Base-by-base conservation (phyloP, 1,284 basidiomycete genomes). In the Malassezia cuniculi region DNA sequence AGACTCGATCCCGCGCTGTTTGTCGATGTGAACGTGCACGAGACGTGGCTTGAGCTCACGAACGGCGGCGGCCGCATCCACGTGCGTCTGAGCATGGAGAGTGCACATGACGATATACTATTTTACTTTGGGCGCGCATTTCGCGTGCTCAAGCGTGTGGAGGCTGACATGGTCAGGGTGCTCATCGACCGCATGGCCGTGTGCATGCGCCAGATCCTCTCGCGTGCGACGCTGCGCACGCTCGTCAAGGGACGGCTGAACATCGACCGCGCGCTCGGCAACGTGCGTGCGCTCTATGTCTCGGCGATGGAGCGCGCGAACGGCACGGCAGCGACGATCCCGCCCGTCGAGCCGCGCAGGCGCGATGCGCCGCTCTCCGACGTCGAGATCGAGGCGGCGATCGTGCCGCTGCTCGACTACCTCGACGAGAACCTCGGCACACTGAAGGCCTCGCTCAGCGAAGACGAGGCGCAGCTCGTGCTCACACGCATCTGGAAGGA, bases 141-240 rank as follows among this genome's bases (percentile, higher is more conserved):
- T 74, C 75, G 90, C 26, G 87, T 81, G 32, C 69, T 99, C 55
- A 95, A 97, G 70, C 75, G 90, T 17, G 82, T 86, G 0, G 89
- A 97, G 66, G 79, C 77, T 16, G 90, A 97, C 57, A 95, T 99
- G 93, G 78, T 90, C 31, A 76, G 87, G 6, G 83, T 85, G 31
- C 90, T 97, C 67, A 84, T 95, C 36, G 90, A 97, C 73, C 53
- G 93, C 87, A 94, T 97, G 83, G 78, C 82, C 10, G 85, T 90
- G 0, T 82, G 90, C 59, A 81, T 97, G 54, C 79, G 82, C 29
- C 83, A 94, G 65, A 86, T 81, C 43, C 71, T 97, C 8, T 94
- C 87, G 2, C 74, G 82, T 4, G 71, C 70, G 11, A 75, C 85
- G 8, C 72, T 94, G 15, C 53, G 53, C 39, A 57, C 61, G 18